Base-by-base conservation (phyloP, 2,329 filamentous ascomycete species). In the Fusarium nurragi region DNA sequence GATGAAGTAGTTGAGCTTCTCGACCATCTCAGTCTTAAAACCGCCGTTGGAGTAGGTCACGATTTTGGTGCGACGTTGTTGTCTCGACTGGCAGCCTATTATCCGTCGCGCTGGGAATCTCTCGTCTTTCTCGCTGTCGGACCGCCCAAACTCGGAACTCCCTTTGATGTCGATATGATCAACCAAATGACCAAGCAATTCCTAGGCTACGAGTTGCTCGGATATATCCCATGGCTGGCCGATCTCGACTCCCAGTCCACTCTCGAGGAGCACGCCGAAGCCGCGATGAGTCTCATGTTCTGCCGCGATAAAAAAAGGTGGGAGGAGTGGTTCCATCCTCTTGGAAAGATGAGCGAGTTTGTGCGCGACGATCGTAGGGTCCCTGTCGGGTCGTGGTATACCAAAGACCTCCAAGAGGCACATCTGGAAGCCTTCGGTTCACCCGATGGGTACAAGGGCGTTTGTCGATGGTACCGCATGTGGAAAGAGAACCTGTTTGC, bases 1-100 rank as follows among this genome's bases (percentile, higher is more conserved):
- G 69, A 74, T 28, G 77, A 78, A 22, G 43, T 79, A 46, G 41
- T 74, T 2, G 73, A 77, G 13, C 67, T 80, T 1, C 70, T 80
- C 0, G 68, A 67, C 19, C 65, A 73, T 22, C 60, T 75, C 1
- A 49, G 52, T 18, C 68, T 80, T 19, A 56, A 71, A 0, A 74
- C 75, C 9, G 81, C 80, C 3, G 68, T 84, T n/a, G 84, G 82
- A 16, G 64, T 78, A 2, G 77, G 74, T 0, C 77, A 79, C 26
- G 77, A 79, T 28, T 74, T 77, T 43, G 75, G 76, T 1, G 70
- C 74, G 11, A 76, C 73, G 7, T 51, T 77, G 0, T 38, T 77
- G 6, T 75, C 75, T 3, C 65, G 75, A 2, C 23, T 75, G 13
- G 70, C 60, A 3, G 65, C 70, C 3, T 75, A 74, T 36, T 30